A percentile compares a stretch with the other conserved stretches of the same genome.
Evolutionary conservation across 2,329 filamentous ascomycete genomes (phyloP).

Genomic region (Alternaria incomplexa): DNA sequence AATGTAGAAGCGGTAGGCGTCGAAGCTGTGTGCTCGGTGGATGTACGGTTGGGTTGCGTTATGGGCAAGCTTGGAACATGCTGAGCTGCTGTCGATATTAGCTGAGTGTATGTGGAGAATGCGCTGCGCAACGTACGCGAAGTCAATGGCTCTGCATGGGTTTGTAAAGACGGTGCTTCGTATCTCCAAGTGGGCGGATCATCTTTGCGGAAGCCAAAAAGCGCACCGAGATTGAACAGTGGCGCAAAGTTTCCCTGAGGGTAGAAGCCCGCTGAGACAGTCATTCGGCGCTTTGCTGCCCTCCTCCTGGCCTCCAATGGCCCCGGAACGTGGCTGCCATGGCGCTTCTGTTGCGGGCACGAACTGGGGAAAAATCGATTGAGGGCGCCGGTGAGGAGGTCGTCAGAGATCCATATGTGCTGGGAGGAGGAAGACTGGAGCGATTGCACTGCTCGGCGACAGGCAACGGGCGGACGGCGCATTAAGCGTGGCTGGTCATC

Average conservation of each 20-base stretch:
- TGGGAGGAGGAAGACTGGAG: constrained; percentile 51
- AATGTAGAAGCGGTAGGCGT: neutral
- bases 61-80: neutral
- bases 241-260: constrained; percentile 28
- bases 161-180: constrained; percentile 38
- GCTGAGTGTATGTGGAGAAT: neutral
- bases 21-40: neutral
- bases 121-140: constrained; percentile 23
- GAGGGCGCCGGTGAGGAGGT: constrained; percentile 60
- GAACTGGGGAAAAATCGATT: constrained; percentile 57
- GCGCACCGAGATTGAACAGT: constrained; percentile 34
- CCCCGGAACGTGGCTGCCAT: constrained; percentile 67
- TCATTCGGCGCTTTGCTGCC: constrained; percentile 63
- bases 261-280: constrained; percentile 50
- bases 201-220: constrained; percentile 35
- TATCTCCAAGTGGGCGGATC: constrained; percentile 41
- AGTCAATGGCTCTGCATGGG: constrained; percentile 13
- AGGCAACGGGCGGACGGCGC: constrained; percentile 56
- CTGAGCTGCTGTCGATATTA: constrained; percentile 4
- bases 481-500: constrained; percentile 50
- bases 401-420: constrained; percentile 66
- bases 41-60: neutral
- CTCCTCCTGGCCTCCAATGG: constrained; percentile 67
- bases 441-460: constrained; percentile 58
- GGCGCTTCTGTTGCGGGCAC: constrained; percentile 55